Evolutionary conservation across 2,329 filamentous ascomycete genomes (phyloP).

Genomic region (Apiospora koreana): DNA sequence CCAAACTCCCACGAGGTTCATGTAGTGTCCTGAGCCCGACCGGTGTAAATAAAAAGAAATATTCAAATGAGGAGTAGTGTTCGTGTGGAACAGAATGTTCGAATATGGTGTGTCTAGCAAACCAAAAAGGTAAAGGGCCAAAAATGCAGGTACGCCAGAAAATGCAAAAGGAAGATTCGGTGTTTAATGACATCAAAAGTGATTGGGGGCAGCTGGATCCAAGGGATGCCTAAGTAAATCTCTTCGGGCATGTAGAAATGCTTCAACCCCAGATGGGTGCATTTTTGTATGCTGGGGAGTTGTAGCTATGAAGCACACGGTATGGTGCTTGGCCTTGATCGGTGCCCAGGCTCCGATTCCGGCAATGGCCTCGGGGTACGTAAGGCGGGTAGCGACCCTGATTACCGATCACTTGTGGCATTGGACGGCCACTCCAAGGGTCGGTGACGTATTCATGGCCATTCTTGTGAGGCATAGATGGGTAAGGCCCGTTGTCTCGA

Average conservation of each 20-base stretch:
- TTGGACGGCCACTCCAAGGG: constrained; percentile 29
- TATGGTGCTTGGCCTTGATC: constrained; percentile 40
- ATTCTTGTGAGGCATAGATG: constrained; percentile 21
- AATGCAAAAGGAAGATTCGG: background rate
- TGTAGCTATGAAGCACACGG: constrained; percentile 59
- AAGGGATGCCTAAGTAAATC: background rate
- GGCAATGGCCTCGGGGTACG: constrained; percentile 37
- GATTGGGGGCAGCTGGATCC: too few relatives aligned
- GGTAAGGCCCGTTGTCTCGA: constrained; percentile 27
- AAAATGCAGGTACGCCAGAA: background rate
- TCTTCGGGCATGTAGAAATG: background rate
- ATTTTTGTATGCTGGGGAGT: constrained; percentile 57
- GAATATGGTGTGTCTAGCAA: background rate
- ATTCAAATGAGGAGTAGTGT: constrained; percentile 2
- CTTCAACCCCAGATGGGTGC: constrained; percentile 58
- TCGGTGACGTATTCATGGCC: constrained; percentile 25
- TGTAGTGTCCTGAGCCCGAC: background rate
- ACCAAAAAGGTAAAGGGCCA: background rate
- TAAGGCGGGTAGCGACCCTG: constrained; percentile 35
- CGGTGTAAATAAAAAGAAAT: constrained; percentile 13
- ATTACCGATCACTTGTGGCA: constrained; percentile 16
- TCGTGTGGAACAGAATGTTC: background rate
- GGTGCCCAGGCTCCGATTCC: constrained; percentile 39
- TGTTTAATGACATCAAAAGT: background rate
- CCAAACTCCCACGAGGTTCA: background rate